Evolutionary conservation across 1,139 yeast genomes (phyloP).

Genomic region (Sugiyamaella grinbergsii): DNA sequence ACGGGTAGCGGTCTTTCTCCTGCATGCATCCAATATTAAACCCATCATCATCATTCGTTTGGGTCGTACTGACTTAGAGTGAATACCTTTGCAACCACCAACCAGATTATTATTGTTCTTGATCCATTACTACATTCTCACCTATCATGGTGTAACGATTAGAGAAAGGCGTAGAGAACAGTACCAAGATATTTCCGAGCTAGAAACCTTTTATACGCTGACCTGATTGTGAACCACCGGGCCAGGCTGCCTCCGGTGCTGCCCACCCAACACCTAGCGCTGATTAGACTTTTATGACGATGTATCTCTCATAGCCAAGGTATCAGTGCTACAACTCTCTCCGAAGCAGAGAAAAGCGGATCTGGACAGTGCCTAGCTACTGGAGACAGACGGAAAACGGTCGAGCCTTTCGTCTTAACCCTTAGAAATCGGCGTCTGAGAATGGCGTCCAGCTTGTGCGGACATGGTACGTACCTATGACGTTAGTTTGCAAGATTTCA

Average conservation of each 20-base stretch:
- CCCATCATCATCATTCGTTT: conserved; percentile 65
- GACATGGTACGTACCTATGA: conserved; percentile 67
- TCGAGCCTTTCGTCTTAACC: conserved; percentile 75
- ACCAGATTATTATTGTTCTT: conserved; percentile 63
- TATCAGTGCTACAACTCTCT: too few relatives aligned
- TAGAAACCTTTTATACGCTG: too few relatives aligned
- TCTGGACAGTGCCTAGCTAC: too few relatives aligned
- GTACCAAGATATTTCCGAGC: conserved; percentile 66
- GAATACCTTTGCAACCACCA: conserved; percentile 55
- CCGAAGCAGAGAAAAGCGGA: too few relatives aligned
- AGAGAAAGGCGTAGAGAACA: conserved; percentile 72
- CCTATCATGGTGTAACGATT: conserved; percentile 66
- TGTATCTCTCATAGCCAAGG: conserved; percentile 68
- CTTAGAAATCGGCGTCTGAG: conserved; percentile 61
- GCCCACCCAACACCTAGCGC: too few relatives aligned
- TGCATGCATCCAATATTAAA: conserved; percentile 62
- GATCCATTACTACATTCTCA: conserved; percentile 73
- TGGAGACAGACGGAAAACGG: too few relatives aligned
- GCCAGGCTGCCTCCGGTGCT: too few relatives aligned
- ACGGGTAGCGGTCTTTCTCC: conserved; percentile 38
- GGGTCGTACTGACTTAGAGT: conserved; percentile 60
- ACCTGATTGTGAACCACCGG: too few relatives aligned
- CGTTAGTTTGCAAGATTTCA: conserved; percentile 65
- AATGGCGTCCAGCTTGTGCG: conserved; percentile 33
- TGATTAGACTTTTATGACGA: too few relatives aligned